These are phyloP conservation scores for Strobilomyces confusus DNA, from an alignment of 768 basidiomycete species.

Conservation along the genomic window DNA sequence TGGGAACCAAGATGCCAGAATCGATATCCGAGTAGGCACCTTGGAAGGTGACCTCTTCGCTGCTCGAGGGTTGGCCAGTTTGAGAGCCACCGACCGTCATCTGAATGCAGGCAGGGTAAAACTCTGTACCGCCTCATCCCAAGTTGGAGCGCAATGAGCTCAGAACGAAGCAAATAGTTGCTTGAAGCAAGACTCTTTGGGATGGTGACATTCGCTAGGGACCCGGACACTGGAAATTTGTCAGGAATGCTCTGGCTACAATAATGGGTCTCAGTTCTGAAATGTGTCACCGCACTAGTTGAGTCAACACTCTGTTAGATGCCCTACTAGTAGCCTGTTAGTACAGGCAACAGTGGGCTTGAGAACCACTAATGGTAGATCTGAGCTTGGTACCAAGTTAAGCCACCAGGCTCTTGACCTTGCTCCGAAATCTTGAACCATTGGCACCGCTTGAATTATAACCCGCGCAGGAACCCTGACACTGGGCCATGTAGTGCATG, in stretches of 20 bases:
- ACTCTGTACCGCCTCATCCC: slow-evolving; percentile 54
- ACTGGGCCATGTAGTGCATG: slow-evolving; percentile 69
- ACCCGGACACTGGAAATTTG: slow-evolving; percentile 33
- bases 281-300: too few species aligned
- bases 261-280: too few species aligned
- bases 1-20: slow-evolving; percentile 58
- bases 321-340: too few species aligned
- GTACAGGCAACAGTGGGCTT: too few species aligned
- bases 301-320: too few species aligned
- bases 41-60: slow-evolving; percentile 53
- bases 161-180: slow-evolving; percentile 71
- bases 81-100: slow-evolving; percentile 27
- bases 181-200: slow-evolving; percentile 56
- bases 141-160: slow-evolving; percentile 72
- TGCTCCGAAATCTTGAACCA: slow-evolving; percentile 75
- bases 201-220: slow-evolving; percentile 36
- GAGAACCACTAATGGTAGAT: too few species aligned
- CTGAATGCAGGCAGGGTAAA: slow-evolving; percentile 28
- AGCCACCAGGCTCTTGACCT: slow-evolving; percentile 34
- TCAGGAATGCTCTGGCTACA: not conserved
- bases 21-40: slow-evolving; percentile 68
- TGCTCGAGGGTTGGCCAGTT: slow-evolving; percentile 17
- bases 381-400: slow-evolving; percentile 46
- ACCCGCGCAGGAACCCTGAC: slow-evolving; percentile 50
- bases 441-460: slow-evolving; percentile 49